A percentile compares a stretch with the other conserved stretches of the same genome.
Conservation (phyloP, 179 eudicot species). For the Drosera spatulata region DNA sequence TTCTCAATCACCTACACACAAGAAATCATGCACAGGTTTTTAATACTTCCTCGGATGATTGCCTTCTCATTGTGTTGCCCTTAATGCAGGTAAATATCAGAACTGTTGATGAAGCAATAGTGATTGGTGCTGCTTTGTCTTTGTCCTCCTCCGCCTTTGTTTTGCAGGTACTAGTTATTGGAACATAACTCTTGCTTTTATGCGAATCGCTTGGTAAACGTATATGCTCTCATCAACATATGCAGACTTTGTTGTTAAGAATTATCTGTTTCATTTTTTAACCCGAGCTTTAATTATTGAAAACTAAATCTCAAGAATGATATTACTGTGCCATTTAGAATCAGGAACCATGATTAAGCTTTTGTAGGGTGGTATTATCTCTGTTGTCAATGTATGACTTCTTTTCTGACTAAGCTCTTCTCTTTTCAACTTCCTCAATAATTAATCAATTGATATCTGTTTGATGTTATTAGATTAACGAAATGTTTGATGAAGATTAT, state of each 20-base stretch:
- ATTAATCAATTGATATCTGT: not conserved
- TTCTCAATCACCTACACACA: no score
- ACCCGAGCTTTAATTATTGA: no score
- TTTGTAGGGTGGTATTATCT: no score
- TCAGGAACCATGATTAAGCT: no score
- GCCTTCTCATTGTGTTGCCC: conserved; percentile 2
- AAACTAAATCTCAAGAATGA: no score
- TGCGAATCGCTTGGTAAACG: not conserved
- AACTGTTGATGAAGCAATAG: conserved; percentile 90
- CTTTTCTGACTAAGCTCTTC: no score
- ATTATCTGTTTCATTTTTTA: no score
- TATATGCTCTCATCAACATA: not conserved
- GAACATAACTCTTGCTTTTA: not conserved
- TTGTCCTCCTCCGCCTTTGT: conserved; percentile 98
- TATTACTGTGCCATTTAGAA: no score
- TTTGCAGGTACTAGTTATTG: conserved; percentile 55
- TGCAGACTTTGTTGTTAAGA: not conserved
- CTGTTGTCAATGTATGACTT: no score
- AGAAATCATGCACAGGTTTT: not conserved
- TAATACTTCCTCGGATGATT: not conserved
- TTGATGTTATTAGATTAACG: not conserved
- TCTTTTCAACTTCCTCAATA: no score
- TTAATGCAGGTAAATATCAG: conserved; percentile 80
- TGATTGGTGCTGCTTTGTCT: conserved; percentile 97
- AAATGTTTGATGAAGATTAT: not conserved